Percentiles rank a stretch among this genome's conserved stretches.
Evolutionary conservation across 108 stramenopile species (phyloP).

Genomic region (Skeletonema tropicum): DNA sequence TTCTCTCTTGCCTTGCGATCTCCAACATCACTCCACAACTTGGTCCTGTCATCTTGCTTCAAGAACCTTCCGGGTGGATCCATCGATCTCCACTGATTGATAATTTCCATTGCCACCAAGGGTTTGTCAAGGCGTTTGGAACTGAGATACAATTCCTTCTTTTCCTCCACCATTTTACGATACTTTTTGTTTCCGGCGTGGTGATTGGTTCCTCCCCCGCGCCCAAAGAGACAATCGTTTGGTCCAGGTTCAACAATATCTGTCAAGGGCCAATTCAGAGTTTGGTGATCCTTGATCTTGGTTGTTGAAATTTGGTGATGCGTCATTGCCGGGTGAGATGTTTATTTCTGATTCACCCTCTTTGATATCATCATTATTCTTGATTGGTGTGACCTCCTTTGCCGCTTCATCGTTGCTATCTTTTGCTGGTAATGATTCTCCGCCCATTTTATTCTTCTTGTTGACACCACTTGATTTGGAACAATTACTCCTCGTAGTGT

Average conservation of each 20-base stretch:
- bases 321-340: background rate
- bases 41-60: slow-evolving; percentile 76
- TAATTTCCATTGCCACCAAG: slow-evolving; percentile 81
- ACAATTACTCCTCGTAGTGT: background rate
- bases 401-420: background rate
- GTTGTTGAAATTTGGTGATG: background rate
- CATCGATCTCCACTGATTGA: slow-evolving; percentile 70
- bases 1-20: slow-evolving; percentile 89
- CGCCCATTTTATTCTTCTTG: background rate
- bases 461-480: background rate
- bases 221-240: slow-evolving; percentile 84
- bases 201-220: slow-evolving; percentile 89
- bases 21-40: slow-evolving; percentile 84
- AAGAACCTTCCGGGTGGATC: slow-evolving; percentile 85
- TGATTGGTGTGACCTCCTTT: background rate
- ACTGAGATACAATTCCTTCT: slow-evolving; percentile 74
- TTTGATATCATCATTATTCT: background rate
- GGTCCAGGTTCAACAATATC: slow-evolving; percentile 59
- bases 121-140: slow-evolving; percentile 87
- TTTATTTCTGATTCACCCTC: background rate
- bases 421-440: background rate
- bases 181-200: slow-evolving; percentile 85
- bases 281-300: slow-evolving; percentile 3
- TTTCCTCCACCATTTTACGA: slow-evolving; percentile 82
- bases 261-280: background rate